Evolutionary conservation across 106 monocot species (phyloP), one percentile per base, ranked within the genome.

Genomic region (Acorus calamus): DNA sequence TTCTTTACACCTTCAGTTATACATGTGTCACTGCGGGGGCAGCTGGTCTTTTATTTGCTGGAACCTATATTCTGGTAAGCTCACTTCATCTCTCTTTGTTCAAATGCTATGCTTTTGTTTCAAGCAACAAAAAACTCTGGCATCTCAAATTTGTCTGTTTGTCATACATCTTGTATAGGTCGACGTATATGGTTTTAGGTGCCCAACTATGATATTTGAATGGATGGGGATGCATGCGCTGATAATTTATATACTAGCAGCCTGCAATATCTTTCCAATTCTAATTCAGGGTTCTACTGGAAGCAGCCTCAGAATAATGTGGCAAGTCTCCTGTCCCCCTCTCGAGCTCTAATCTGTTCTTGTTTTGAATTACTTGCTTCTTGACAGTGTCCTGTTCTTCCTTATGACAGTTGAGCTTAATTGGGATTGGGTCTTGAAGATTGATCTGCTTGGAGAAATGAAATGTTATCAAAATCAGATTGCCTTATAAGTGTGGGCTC

Each of bases 211-310:
- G 0, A 74, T 77, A 44, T 65, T 98, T 64, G 96, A 98, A 56
- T 98, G 96, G 96, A 74, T 98, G 80, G 96, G 96, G 11, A 79
- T 52, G 67, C 87, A 91, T 70, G 91, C 96, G 11, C 57, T 98
- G 71, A 83, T 81, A 77, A 91, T 98, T 12, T 98, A 77, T 56
- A 66, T 85, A 8, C 72, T 98, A 8, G 49, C 88, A n/a, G 96
- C 84, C 4, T 98, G 96, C 88, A 98, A 98, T 50, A 51, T 98
- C 5, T 62, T 98, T 42, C 91, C 96, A 0, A 10, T 85, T 52
- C 42, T 91, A 11, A 77, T 98, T 64, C 87, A 88, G 51, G 96
- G 3, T 87, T 98, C 77, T 98, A 98, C 66, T 88, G 91, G 96
- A 73, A 64, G 59, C 71, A 85, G 6, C 96, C 91, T 4, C 14